These are phyloP conservation scores for Fusarium austroafricanum DNA, from an alignment of 2,329 filamentous ascomycete genomes.

Conservation along the genomic window DNA sequence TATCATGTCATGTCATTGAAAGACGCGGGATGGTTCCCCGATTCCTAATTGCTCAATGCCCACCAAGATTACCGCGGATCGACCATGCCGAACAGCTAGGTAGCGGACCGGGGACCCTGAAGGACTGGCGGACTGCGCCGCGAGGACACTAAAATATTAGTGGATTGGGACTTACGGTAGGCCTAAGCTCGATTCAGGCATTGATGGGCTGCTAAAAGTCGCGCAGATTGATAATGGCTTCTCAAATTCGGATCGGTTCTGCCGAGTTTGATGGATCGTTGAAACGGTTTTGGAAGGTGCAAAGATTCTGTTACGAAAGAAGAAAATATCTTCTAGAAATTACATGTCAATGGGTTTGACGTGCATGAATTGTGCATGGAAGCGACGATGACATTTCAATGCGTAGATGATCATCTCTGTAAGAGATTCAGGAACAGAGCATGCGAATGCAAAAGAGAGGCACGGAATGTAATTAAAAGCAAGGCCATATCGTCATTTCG, in stretches of 20 bases:
- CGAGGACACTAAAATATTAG: conserved; percentile 8
- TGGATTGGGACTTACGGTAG: conserved; percentile 1
- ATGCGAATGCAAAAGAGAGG: background rate
- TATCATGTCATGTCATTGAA: background rate
- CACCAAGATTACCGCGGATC: background rate
- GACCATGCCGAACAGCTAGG: background rate
- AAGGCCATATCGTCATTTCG: background rate
- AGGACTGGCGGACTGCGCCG: background rate
- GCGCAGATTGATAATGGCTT: background rate
- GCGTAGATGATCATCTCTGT: background rate
- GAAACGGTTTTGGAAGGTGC: background rate
- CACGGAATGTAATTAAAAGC: background rate
- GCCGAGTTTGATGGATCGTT: background rate
- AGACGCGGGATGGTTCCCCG: too few species aligned
- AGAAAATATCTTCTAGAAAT: background rate
- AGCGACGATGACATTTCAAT: background rate
- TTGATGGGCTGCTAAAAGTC: conserved; percentile 4
- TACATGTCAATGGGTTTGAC: background rate
- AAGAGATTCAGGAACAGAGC: background rate
- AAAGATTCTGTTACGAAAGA: background rate
- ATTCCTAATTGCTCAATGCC: too few species aligned
- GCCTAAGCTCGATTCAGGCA: conserved; percentile 26
- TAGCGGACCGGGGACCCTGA: background rate
- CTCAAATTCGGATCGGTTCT: background rate
- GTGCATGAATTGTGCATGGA: background rate